Evolutionary conservation across 495 filamentous ascomycete genomes (phyloP).

Genomic region (Xylaria acuta): DNA sequence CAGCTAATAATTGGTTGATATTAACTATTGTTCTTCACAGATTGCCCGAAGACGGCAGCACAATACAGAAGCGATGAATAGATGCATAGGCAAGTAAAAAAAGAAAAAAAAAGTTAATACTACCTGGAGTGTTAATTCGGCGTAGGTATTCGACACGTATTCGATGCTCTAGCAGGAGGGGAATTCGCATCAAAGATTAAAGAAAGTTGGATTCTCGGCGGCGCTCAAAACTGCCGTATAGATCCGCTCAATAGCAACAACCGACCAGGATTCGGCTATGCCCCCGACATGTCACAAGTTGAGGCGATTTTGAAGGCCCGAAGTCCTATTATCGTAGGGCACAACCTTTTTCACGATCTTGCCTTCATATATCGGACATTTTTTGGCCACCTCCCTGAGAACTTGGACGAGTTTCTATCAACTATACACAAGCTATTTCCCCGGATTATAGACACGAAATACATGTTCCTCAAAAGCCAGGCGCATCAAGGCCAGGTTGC

Average conservation of each 20-base stretch:
- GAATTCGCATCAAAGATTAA: slow-evolving; percentile 58
- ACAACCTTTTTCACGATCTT: slow-evolving; percentile 80
- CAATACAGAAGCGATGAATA: not conserved
- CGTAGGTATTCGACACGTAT: slow-evolving; percentile 69
- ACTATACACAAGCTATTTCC: slow-evolving; percentile 67
- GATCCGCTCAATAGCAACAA: not conserved
- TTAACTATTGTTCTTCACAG: not conserved
- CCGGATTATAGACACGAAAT: slow-evolving; percentile 77
- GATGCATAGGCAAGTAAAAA: not conserved
- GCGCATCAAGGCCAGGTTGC: slow-evolving; percentile 35
- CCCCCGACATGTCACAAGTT: not conserved
- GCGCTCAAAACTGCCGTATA: slow-evolving; percentile 1
- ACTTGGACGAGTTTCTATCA: slow-evolving; percentile 64
- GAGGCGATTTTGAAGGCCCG: slow-evolving; percentile 46
- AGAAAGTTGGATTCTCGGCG: slow-evolving; percentile 45
- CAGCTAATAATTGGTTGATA: not conserved
- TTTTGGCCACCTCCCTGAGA: slow-evolving; percentile 67
- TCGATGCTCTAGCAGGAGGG: slow-evolving; percentile 70
- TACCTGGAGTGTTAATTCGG: slow-evolving; percentile 36
- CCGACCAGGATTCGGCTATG: not conserved
- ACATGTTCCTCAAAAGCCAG: slow-evolving; percentile 65
- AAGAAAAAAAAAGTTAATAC: too few relatives aligned
- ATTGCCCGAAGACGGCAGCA: not conserved
- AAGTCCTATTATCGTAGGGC: slow-evolving; percentile 68
- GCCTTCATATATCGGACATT: slow-evolving; percentile 75